Conservation (phyloP, 345 rosid genomes). For the Turritis glabra region DNA sequence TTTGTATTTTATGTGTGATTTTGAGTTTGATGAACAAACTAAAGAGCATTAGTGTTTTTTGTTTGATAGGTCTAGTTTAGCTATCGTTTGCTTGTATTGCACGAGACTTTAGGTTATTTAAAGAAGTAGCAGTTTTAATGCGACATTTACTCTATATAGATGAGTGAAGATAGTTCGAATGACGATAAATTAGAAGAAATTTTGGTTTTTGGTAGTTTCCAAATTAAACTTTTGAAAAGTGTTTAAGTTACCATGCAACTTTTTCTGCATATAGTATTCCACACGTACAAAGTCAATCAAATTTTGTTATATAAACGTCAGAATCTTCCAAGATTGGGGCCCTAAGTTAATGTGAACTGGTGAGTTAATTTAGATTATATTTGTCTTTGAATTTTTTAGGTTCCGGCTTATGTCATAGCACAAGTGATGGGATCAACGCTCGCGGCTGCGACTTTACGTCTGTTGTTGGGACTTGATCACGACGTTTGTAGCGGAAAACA, state of each 20-base stretch:
- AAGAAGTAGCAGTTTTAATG: not conserved
- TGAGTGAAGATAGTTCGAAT: not conserved
- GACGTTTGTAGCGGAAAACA: constrained; percentile 50
- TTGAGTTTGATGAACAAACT: constrained; percentile 31
- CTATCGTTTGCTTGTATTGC: not conserved
- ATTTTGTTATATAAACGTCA: not conserved
- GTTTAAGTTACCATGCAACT: not conserved
- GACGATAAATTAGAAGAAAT: too few species aligned
- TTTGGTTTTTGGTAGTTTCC: not conserved
- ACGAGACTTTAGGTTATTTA: not conserved
- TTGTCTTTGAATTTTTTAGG: constrained; percentile 40
- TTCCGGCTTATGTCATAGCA: constrained; percentile 63
- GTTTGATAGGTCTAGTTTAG: not conserved
- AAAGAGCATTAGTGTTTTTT: constrained; percentile 6
- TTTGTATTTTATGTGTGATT: not conserved
- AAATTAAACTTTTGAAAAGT: not conserved
- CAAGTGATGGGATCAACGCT: constrained; percentile 77
- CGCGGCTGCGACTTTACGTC: constrained; percentile 72
- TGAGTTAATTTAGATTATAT: not conserved
- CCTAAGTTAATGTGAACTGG: not conserved
- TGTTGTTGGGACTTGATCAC: constrained; percentile 48
- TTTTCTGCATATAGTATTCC: not conserved
- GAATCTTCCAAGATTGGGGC: not conserved
- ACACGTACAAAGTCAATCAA: not conserved
- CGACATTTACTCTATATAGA: not conserved